Evolutionary conservation across 306 rosid genomes (phyloP).

Genomic region (Medicago ruthenica): DNA sequence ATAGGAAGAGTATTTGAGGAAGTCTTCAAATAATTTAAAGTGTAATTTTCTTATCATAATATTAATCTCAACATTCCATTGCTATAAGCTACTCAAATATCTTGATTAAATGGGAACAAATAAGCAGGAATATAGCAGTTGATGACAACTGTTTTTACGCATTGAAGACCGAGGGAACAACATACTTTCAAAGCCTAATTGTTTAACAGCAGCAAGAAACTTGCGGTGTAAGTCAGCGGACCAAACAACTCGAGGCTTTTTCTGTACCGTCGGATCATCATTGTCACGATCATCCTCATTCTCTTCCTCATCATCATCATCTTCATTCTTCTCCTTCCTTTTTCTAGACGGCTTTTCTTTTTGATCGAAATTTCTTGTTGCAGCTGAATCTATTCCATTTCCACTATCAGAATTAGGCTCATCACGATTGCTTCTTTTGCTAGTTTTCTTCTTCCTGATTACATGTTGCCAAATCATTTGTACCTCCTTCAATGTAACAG

Average conservation of each 20-base stretch:
- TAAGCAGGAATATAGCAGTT: not conserved
- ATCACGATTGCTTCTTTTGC: constrained; percentile 51
- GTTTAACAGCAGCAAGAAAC: constrained; percentile 87
- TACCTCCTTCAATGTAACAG: constrained; percentile 85
- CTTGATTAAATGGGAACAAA: too few species aligned
- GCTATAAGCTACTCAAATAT: too few species aligned
- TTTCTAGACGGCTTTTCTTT: constrained; percentile 63
- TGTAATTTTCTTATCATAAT: too few species aligned
- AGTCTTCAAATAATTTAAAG: too few species aligned
- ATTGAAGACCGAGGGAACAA: constrained; percentile 13
- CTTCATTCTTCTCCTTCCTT: constrained; percentile 83
- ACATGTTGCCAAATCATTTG: constrained; percentile 97
- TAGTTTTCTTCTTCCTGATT: constrained; percentile 70
- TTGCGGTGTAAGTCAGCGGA: constrained; percentile 85
- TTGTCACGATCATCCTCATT: constrained; percentile 61
- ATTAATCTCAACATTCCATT: too few species aligned
- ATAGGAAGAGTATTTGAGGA: too few species aligned
- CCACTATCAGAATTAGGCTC: constrained; percentile 44
- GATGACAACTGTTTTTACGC: not conserved
- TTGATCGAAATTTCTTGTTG: constrained; percentile 56
- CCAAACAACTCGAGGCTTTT: constrained; percentile 98
- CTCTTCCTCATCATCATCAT: constrained; percentile 60
- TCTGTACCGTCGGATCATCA: constrained; percentile 72
- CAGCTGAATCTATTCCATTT: constrained; percentile 51
- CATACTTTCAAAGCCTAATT: constrained; percentile 92